Percentiles rank a stretch among this genome's conserved stretches.
Evolutionary conservation across 768 basidiomycete species (phyloP).

Genomic region (Hemileccinum rubropunctum): DNA sequence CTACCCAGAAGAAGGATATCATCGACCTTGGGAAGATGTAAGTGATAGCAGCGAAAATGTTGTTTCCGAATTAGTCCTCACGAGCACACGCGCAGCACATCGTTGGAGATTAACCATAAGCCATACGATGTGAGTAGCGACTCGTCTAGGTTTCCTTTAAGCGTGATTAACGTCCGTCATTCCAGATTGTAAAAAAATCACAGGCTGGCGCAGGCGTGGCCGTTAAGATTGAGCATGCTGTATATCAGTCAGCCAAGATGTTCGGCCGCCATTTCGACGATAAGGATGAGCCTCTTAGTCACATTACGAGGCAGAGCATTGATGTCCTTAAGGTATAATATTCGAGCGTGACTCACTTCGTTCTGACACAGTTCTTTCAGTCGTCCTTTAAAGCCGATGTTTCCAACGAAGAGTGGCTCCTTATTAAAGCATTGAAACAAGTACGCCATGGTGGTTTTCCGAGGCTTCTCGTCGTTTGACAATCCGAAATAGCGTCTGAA

Average conservation of each 20-base stretch:
- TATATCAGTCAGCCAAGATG: slow-evolving; percentile 93
- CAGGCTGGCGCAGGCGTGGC: slow-evolving; percentile 97
- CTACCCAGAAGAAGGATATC: slow-evolving; percentile 86
- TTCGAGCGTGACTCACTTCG: background rate
- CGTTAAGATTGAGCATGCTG: slow-evolving; percentile 97
- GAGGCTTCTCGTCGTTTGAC: background rate
- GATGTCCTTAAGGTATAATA: slow-evolving; percentile 83
- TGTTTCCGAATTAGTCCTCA: slow-evolving; percentile 2
- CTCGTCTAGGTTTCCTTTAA: background rate
- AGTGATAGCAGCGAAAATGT: slow-evolving; percentile 26
- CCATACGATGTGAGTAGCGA: slow-evolving; percentile 58
- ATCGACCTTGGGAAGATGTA: slow-evolving; percentile 94
- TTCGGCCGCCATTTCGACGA: slow-evolving; percentile 96
- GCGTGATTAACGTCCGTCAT: background rate
- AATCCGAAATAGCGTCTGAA: slow-evolving; percentile 34
- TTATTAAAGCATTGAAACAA: slow-evolving; percentile 85
- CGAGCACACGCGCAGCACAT: slow-evolving; percentile 56
- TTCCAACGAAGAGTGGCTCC: slow-evolving; percentile 86
- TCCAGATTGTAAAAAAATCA: slow-evolving; percentile 83
- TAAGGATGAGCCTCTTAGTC: slow-evolving; percentile 90
- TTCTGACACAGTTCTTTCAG: slow-evolving; percentile 38
- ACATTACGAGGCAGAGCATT: slow-evolving; percentile 89
- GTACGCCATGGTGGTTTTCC: slow-evolving; percentile 34
- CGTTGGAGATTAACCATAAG: slow-evolving; percentile 97
- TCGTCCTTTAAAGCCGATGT: slow-evolving; percentile 86